Evolutionary conservation across 2,329 filamentous ascomycete genomes (phyloP), one percentile per base, ranked within the genome.

Genomic region (Colletotrichum sp.): DNA sequence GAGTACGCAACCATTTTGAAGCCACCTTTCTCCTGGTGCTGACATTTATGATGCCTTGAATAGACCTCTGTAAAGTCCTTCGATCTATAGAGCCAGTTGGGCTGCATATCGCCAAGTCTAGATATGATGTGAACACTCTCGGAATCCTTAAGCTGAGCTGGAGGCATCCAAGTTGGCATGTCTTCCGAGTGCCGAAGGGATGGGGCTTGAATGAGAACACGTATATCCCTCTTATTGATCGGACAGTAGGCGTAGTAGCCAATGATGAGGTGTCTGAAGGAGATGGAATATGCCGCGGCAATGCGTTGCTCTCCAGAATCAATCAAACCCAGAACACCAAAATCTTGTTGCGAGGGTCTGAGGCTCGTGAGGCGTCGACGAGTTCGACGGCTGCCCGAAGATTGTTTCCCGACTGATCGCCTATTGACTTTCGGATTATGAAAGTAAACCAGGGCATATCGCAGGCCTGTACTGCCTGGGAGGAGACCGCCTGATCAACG

Each of bases 251-350:
- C 39, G 3, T 6, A 44, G 3, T 44, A 44, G 0, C 39, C 39
- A 6, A 44, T 44, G 2, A 0, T 8, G 5, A 44, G 39, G 5
- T 44, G 39, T 6, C 3, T 11, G 9, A 44, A n/a, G 2, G 36
- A 44, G 5, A 44, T 44, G 1, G 19, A 11, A 0, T 44, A 44
- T 2, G 1, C 1, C 39, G 39, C 2, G 3, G 5, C 39, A 6
- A 44, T 44, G 3, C 0, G 39, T 11, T 0, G 19, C 0, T n/a
- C 39, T 0, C 2, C 19, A 0, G 1, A 0, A n/a, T 44, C 1
- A 1, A 44, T 11, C 39, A 44, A 11, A 3, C 39, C 39, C 5
- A 44, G 4, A 9, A 44, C 0, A 11, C 39, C 39, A 3, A 44
- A 44, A 44, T n/a, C 19, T n/a, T 44, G 3, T 44, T 8, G 39